These are phyloP conservation scores for Pythium dissotocum DNA, from an alignment of 352 stramenopile species.

Conservation along the genomic window DNA sequence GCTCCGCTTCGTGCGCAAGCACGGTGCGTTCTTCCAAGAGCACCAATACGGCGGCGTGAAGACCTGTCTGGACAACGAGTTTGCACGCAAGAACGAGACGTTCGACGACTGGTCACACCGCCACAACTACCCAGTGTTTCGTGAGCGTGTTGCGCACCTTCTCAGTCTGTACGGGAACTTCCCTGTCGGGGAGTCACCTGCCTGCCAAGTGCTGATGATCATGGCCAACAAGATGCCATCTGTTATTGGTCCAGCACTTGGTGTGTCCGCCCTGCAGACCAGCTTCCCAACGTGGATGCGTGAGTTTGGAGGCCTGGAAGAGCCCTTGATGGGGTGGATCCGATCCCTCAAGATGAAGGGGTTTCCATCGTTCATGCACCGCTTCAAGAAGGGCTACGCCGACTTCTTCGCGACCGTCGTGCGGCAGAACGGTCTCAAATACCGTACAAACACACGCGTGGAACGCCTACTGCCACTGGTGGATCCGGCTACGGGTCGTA, in stretches of 20 bases:
- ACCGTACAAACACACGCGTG: conserved; percentile 14
- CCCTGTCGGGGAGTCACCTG: conserved; percentile 3
- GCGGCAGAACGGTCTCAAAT: conserved; percentile 7
- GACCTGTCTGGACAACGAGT: neutral
- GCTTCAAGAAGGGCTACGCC: conserved; percentile 12
- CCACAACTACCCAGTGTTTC: neutral
- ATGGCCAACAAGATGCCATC: conserved; percentile 22
- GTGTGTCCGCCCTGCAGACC: neutral
- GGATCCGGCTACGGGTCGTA: neutral
- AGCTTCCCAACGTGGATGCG: neutral
- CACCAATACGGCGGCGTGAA: conserved; percentile 11
- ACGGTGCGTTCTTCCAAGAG: neutral
- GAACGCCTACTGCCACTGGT: neutral
- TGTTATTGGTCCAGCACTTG: conserved; percentile 1
- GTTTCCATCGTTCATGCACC: conserved; percentile 8
- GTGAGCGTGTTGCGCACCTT: neutral
- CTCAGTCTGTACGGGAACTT: conserved; percentile 16
- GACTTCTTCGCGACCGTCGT: conserved; percentile 8
- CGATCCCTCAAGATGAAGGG: neutral
- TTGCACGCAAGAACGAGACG: conserved; percentile 2
- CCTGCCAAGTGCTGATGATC: conserved; percentile 19
- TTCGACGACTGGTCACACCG: conserved; percentile 8
- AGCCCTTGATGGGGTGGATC: conserved; percentile 1
- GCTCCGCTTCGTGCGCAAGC: conserved; percentile 9
- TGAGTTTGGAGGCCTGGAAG: conserved; percentile 1